Conservation (phyloP, 352 stramenopile genomes). For the Pythium sukuiense region DNA sequence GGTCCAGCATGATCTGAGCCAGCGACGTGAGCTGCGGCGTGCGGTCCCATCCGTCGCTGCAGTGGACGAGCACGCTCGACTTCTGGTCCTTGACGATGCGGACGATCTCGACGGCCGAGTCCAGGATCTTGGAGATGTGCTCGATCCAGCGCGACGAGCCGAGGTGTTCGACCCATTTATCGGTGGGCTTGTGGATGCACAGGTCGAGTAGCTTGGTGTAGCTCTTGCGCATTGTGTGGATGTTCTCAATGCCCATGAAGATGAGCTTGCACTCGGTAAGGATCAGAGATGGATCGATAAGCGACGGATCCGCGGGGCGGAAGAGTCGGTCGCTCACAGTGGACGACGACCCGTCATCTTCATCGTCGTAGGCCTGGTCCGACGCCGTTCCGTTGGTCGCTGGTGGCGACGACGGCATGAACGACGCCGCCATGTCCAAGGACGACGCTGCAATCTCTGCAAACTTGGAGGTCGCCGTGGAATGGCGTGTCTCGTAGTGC, state of each 20-base stretch:
- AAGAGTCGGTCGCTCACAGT: conserved; percentile 26
- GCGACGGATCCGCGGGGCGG: conserved; percentile 8
- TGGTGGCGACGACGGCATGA: conserved; percentile 24
- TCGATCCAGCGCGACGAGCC: conserved; percentile 73
- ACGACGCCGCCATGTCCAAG: conserved; percentile 32
- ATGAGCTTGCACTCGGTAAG: conserved; percentile 83
- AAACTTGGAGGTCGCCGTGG: conserved; percentile 60
- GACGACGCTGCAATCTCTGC: conserved; percentile 46
- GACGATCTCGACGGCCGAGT: conserved; percentile 83
- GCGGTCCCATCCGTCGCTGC: conserved; percentile 98
- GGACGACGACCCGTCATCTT: conserved; percentile 27
- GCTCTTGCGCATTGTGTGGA: conserved; percentile 89
- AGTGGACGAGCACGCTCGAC: conserved; percentile 97
- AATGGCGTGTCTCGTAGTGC: conserved; percentile 75
- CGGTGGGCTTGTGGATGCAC: conserved; percentile 58
- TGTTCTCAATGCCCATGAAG: conserved; percentile 93
- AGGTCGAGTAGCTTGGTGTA: conserved; percentile 79
- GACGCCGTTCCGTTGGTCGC: not conserved
- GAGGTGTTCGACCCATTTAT: conserved; percentile 84
- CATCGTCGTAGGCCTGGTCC: conserved; percentile 22
- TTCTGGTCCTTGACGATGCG: conserved; percentile 76
- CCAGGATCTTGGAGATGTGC: conserved; percentile 75
- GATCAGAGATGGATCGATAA: conserved; percentile 42
- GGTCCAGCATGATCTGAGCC: conserved; percentile 87
- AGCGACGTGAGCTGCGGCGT: conserved; percentile 87